These are phyloP conservation scores for Sclerospora graminicola DNA, from an alignment of 352 stramenopile species.

Conservation along the genomic window DNA sequence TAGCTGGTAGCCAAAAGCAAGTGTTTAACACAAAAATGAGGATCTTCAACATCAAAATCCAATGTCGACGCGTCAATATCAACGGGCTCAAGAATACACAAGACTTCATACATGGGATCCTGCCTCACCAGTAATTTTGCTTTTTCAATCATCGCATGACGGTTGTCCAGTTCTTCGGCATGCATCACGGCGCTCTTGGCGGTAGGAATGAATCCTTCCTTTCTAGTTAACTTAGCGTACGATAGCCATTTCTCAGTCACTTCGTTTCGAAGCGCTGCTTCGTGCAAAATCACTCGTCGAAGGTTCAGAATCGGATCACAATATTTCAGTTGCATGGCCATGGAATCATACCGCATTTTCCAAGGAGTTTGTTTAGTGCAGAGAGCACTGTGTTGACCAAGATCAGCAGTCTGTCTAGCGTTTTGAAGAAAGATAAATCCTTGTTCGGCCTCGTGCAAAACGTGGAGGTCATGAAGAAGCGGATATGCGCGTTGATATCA, in stretches of 20 bases:
- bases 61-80: constrained; percentile 67
- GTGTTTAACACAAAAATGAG: constrained; percentile 71
- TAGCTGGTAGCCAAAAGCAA: constrained; percentile 93
- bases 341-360: constrained; percentile 55
- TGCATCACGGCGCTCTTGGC: constrained; percentile 81
- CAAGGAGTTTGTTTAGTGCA: constrained; percentile 62
- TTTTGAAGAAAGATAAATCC: constrained; percentile 50
- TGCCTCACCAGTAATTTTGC: constrained; percentile 75
- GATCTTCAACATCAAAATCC: constrained; percentile 66
- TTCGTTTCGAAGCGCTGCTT: constrained; percentile 45
- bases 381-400: constrained; percentile 17
- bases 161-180: constrained; percentile 65
- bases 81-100: constrained; percentile 76
- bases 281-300: constrained; percentile 62
- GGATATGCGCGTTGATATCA: constrained; percentile 74
- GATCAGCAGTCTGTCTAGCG: constrained; percentile 11
- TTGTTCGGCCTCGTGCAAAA: constrained; percentile 67
- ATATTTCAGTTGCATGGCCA: constrained; percentile 75
- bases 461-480: constrained; percentile 63
- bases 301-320: constrained; percentile 76
- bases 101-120: constrained; percentile 74
- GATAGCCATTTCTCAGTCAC: constrained; percentile 80
- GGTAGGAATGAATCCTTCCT: constrained; percentile 74
- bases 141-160: constrained; percentile 63
- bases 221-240: constrained; percentile 75